A percentile compares a stretch with the other conserved stretches of the same genome.
phyloP scores from a whole-genome alignment of 2,329 filamentous ascomycete genomes.

The Lomentospora prolificans region DNA sequence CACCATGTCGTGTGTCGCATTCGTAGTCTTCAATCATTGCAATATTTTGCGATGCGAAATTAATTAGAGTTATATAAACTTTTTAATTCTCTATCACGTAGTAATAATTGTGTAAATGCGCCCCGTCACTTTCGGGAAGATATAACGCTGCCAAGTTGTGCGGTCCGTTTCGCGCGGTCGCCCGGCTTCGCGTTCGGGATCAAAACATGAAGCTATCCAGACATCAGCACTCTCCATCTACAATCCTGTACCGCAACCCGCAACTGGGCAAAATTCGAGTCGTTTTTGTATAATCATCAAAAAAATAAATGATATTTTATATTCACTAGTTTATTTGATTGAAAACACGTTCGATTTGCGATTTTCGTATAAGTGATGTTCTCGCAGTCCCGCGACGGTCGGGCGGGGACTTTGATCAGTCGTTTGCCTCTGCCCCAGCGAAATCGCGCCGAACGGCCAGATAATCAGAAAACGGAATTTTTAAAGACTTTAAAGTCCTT shows the following conservation, averaged over 20 bases:
- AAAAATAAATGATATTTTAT: neutral
- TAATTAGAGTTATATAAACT: neutral
- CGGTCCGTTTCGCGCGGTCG: neutral
- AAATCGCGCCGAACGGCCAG: neutral
- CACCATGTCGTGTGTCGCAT: neutral
- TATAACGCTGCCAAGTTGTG: neutral
- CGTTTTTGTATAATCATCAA: neutral
- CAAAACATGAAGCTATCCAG: slow-evolving; percentile 8
- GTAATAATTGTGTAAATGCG: neutral
- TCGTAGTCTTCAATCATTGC: neutral
- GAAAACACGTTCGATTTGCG: neutral
- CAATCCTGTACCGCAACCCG: neutral
- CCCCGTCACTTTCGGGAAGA: neutral
- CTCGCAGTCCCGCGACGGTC: neutral
- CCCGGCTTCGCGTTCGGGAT: neutral
- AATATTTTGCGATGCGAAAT: neutral
- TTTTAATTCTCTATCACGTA: slow-evolving; percentile 1
- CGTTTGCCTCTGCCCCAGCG: neutral
- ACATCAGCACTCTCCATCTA: slow-evolving; percentile 3
- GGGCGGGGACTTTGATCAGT: neutral
- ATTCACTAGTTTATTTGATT: neutral
- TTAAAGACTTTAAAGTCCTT: neutral
- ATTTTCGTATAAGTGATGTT: slow-evolving; percentile 7
- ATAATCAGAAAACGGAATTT: neutral
- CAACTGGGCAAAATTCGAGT: neutral